phyloP scores from a whole-genome alignment of 2,329 filamentous ascomycete species.

The Leptographium galeiforme region DNA sequence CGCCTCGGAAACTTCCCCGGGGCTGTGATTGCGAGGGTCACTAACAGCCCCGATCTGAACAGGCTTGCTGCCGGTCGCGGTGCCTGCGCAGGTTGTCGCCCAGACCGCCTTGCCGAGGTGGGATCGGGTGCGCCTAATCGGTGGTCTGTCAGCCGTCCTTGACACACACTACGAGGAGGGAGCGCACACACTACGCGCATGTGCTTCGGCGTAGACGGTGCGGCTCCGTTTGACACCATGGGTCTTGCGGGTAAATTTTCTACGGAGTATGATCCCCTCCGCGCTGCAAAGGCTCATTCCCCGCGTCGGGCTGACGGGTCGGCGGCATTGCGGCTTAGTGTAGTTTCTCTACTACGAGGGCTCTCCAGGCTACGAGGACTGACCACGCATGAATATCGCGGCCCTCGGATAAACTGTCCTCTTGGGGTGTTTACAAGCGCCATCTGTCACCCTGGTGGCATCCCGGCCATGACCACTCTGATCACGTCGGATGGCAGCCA shows the following conservation, averaged over 20 bases:
- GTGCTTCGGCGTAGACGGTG: not conserved
- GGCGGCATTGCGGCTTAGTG: not conserved
- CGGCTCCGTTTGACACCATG: not conserved
- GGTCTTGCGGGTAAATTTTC: not conserved
- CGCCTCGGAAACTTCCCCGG: too few relatives aligned
- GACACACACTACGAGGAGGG: too few relatives aligned
- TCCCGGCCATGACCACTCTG: not conserved
- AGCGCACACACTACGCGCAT: too few relatives aligned
- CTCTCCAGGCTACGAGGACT: not conserved
- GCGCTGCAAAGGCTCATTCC: not conserved
- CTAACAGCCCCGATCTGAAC: not conserved
- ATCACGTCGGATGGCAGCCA: not conserved
- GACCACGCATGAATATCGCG: not conserved
- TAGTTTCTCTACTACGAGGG: not conserved
- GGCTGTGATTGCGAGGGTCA: too few relatives aligned
- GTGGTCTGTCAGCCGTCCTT: not conserved
- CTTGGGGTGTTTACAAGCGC: not conserved
- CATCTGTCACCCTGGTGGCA: not conserved
- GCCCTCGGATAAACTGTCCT: not conserved
- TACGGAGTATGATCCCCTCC: not conserved
- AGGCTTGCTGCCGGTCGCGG: not conserved
- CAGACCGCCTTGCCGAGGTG: not conserved
- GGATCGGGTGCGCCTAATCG: not conserved
- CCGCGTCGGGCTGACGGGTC: constrained; percentile 1
- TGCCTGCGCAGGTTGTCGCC: not conserved